Conservation (phyloP, 108 stramenopile species). For the Heterococcus sp. region DNA sequence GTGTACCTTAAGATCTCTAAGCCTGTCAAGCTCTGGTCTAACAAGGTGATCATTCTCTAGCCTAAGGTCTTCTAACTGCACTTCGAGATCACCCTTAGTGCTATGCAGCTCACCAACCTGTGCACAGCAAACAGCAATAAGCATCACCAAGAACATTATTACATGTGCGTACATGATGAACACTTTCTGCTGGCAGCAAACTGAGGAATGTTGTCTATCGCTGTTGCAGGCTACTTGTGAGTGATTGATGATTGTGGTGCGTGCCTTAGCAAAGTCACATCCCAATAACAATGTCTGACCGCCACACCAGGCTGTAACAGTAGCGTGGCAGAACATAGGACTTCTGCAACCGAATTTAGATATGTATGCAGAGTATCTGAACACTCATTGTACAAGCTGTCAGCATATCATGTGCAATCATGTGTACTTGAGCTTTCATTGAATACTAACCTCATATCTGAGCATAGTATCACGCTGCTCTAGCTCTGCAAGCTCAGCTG, state of each 20-base stretch:
- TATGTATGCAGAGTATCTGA: too few species aligned
- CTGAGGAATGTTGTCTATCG: not conserved
- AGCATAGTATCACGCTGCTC: conserved; percentile 28
- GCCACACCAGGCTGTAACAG: too few species aligned
- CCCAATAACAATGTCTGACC: too few species aligned
- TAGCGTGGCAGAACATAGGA: too few species aligned
- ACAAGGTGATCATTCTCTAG: conserved; percentile 55
- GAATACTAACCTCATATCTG: conserved; percentile 8
- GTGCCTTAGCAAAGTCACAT: too few species aligned
- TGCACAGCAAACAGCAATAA: not conserved
- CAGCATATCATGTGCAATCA: too few species aligned
- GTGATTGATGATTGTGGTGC: not conserved
- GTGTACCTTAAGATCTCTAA: conserved; percentile 2
- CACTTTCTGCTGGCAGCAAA: not conserved
- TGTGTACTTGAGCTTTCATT: too few species aligned
- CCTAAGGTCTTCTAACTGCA: conserved; percentile 36
- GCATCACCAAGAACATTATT: not conserved
- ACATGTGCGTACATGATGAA: not conserved
- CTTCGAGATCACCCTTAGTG: conserved; percentile 13
- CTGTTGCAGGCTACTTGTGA: conserved; percentile 10
- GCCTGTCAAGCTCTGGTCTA: conserved; percentile 47
- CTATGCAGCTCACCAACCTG: conserved; percentile 9
- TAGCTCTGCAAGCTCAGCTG: conserved; percentile 37
- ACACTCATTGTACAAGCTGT: too few species aligned
- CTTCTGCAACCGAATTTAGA: too few species aligned